These are phyloP conservation scores for Opeltia flavorubescens DNA, from an alignment of 495 filamentous ascomycete species.

Conservation along the genomic window DNA sequence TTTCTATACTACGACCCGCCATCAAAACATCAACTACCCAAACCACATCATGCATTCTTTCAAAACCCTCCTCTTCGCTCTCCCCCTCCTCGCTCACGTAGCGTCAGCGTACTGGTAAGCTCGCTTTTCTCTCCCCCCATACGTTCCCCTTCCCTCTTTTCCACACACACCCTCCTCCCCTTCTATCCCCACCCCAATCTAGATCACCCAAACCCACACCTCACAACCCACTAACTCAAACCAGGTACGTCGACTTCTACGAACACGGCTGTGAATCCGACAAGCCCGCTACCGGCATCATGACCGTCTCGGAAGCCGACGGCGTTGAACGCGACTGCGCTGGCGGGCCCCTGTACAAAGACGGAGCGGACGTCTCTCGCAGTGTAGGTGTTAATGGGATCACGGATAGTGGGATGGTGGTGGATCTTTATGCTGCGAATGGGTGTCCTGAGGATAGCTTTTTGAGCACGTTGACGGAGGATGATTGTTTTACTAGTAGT, in stretches of 20 bases:
- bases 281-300: background rate
- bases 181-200: no score
- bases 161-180: no score
- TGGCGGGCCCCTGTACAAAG: background rate
- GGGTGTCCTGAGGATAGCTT: background rate
- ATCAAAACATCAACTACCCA: no score
- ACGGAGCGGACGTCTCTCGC: background rate
- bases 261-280: background rate
- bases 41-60: background rate
- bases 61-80: background rate
- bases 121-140: background rate
- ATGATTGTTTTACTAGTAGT: background rate
- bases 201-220: background rate
- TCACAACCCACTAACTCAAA: background rate
- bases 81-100: background rate
- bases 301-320: background rate
- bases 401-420: background rate
- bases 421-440: background rate
- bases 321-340: background rate
- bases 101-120: background rate
- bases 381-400: background rate
- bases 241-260: background rate
- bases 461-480: background rate
- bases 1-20: no score
- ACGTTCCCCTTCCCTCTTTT: no score